Evolutionary conservation across 1,284 basidiomycete genomes (phyloP), one percentile per base, ranked within the genome.

Genomic region (Gomphus bonarii): DNA sequence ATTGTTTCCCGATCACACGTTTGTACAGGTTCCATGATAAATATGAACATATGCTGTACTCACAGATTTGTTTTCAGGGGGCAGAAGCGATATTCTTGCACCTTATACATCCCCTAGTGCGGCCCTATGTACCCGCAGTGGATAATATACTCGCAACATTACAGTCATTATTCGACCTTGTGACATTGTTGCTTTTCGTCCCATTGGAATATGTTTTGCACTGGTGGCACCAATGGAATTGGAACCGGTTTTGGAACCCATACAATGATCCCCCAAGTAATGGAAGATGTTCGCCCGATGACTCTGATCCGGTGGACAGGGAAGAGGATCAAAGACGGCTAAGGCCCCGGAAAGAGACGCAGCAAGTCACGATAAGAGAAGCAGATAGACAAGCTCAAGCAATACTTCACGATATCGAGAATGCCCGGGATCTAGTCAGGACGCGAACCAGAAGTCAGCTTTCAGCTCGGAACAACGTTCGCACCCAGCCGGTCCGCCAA

Each of bases 81-180:
- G 84, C 88, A 30, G 87, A 90, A 68, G 88, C 87, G 5, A 76
- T 89, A 40, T 89, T 80, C 65, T 72, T 89, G 35, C 83, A 89
- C 67, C 68, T 87, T 59, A 74, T 90, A 36, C 83, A 86, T 16
- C 85, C 85, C 35, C 65, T 84, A 51, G 66, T 88, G 63, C 85
- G 82, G 65, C 86, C 87, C 11, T 84, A 89, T 61, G 75, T 77
- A 9, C 63, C 72, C 6, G 75, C 80, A 0, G 68, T 89, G 33
- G 87, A 89, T 63, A 71, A 78, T 28, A 57, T 77, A 28, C 70
- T 88, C 28, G 81, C 85, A 53, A 61, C 82, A 18, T 68, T 73
- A 20, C 72, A 77, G 54, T 78, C 81, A 65, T 63, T 82, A 46
- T 82, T 83, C 28, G 87, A 88, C 65, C 76, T 89, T 57, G 43